Percentiles rank a stretch among this genome's conserved stretches.
These are phyloP conservation scores for Metarhizium sp. DNA, from an alignment of 2,329 filamentous ascomycete genomes.

Conservation along the genomic window DNA sequence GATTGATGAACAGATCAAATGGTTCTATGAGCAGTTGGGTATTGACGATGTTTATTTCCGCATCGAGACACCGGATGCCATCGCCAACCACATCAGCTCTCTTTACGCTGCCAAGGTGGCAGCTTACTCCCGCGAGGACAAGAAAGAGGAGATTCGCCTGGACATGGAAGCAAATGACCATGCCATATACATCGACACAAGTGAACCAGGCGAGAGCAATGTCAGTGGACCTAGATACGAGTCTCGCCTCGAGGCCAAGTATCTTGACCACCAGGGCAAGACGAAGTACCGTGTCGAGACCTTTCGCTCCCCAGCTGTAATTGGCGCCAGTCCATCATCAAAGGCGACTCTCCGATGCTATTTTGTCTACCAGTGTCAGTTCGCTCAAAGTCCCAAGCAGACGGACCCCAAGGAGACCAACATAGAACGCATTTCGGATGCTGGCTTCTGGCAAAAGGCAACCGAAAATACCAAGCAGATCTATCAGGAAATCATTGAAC, in stretches of 20 bases:
- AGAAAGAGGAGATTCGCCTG: slow-evolving; percentile 84
- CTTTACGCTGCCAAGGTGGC: slow-evolving; percentile 96
- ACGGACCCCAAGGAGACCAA: slow-evolving; percentile 73
- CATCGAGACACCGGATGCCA: slow-evolving; percentile 75
- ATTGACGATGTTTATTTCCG: slow-evolving; percentile 99
- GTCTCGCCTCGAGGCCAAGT: slow-evolving; percentile 88
- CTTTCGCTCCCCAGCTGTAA: slow-evolving; percentile 79
- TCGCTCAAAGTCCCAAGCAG: slow-evolving; percentile 62
- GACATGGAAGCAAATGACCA: slow-evolving; percentile 94
- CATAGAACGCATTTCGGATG: slow-evolving; percentile 85
- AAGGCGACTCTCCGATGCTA: slow-evolving; percentile 90
- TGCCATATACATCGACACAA: slow-evolving; percentile 98
- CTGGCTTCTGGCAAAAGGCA: slow-evolving; percentile 90
- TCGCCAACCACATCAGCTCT: slow-evolving; percentile 90
- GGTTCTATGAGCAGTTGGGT: slow-evolving; percentile 97
- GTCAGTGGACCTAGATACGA: slow-evolving; percentile 83
- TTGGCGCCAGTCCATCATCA: slow-evolving; percentile 57
- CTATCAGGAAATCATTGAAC: slow-evolving; percentile 87
- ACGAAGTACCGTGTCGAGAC: slow-evolving; percentile 89
- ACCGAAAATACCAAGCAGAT: slow-evolving; percentile 92
- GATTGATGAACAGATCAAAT: slow-evolving; percentile 76
- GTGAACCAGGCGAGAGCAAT: slow-evolving; percentile 72
- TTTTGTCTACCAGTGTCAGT: slow-evolving; percentile 96
- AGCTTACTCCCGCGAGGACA: slow-evolving; percentile 85
- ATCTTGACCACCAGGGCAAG: slow-evolving; percentile 70